Base-by-base conservation (phyloP, 2,329 filamentous ascomycete species). In the Epichloe baconii region DNA sequence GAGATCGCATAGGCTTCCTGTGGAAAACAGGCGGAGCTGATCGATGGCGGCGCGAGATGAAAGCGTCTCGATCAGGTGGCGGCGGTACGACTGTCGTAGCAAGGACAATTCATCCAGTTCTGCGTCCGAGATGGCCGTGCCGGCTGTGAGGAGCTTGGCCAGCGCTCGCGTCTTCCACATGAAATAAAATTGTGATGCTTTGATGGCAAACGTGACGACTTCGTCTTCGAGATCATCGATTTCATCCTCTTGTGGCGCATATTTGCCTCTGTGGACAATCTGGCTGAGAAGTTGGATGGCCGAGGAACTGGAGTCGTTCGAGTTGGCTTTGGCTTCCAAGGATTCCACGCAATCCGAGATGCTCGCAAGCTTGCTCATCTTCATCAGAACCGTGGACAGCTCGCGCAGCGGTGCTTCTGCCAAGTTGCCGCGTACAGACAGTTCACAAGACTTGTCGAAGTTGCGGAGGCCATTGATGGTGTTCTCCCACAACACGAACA, bases 401-500 rank as follows among this genome's bases (percentile, higher is more conserved):
- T 86, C 83, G 5, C 75, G 78, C 11, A 95, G 76, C 14, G 80
- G 74, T 11, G 77, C 76, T 41, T 77, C 74, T 11, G 79, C 75
- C 43, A 95, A 72, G 52, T 83, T 83, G 38, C 85, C 85, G 48
- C 88, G 82, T 17, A 74, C 72, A 15, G 80, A 78, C n/a, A 95
- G 76, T 55, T 88, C 82, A 56, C 81, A 82, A 17, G 80, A 82
- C 58, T 82, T 79, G 55, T 84, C 79, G 50, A 93, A 78, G 53
- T 82, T 78, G 52, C 83, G 78, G 38, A 98, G 76, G 2, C 84
- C 78, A 58, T 84, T 83, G 50, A 88, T 76, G 5, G 83, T 80
- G 56, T 89, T 86, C 57, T 96, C 89, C 89, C 93, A 97, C 5
- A 97, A 72, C 43, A 82, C 75, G 26, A 85, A 80, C 10, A 97